Base-by-base conservation (phyloP, 2,329 filamentous ascomycete species). In the Diaporthe vaccinii region DNA sequence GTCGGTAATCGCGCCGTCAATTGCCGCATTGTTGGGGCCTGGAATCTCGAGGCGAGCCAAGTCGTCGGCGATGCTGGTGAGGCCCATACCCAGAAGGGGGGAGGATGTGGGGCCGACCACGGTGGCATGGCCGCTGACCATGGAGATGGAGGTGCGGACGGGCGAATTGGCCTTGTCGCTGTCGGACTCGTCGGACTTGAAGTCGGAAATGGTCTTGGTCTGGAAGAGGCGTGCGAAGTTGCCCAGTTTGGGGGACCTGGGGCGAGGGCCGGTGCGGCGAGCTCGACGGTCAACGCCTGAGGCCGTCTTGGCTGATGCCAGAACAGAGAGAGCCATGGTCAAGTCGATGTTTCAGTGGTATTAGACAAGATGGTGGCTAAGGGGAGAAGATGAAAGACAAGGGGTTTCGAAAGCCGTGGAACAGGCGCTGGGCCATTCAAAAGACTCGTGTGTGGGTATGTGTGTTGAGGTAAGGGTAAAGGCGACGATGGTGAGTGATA, bases 161-260 rank as follows among this genome's bases (percentile, higher is more conserved):
- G 71, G 34, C n/a, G 71, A 46, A 14, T 31, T 36, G 55, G 36
- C 34, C 31, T 25, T 36, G 36, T 28, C 51, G 55, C 34, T 34
- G 62, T 59, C 62, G 31, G 46, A 49, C 22, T 71, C 65, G 58
- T 74, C 34, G 73, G 20, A 15, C 17, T 44, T 71, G 65, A 49
- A 36, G 9, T 49, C 14, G 51, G 55, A 22, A n/a, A 74, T n/a
- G 62, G 65, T 36, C 57, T 71, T n/a, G 62, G 65, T 36, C 57
- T 71, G 49, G 65, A 55, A 74, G 3, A 74, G 49, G 46, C 73
- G 73, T 39, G 53, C 62, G 58, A 75, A 75, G 75, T 75, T 72
- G 59, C 75, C 75, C 34, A 76, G 59, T 46, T 62, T 75, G 72
- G 75, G 75, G 6, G 67, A 53, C 28, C 44, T 55, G 36, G 73